These are phyloP conservation scores for Scutellaria minor DNA, from an alignment of 257 asterid species.

Conservation along the genomic window DNA sequence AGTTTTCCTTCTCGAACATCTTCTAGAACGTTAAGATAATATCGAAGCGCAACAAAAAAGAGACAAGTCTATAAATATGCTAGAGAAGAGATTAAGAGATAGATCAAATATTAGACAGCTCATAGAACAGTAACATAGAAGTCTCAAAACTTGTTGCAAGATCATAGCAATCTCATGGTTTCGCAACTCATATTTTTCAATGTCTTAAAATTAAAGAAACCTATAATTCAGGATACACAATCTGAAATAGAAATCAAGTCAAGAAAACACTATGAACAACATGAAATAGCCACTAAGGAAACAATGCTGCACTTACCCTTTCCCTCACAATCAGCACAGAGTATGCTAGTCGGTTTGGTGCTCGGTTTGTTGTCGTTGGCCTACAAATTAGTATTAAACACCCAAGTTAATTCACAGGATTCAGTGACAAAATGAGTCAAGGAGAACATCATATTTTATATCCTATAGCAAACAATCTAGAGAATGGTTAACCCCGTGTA, in stretches of 20 bases:
- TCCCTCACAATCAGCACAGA: slow-evolving; percentile 52
- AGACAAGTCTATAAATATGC: too few species aligned
- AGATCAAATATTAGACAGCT: background rate
- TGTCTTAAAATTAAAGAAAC: background rate
- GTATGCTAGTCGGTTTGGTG: slow-evolving; percentile 45
- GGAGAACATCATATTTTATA: background rate
- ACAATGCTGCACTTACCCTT: slow-evolving; percentile 37
- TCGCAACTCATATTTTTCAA: background rate
- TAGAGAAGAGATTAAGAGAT: too few species aligned
- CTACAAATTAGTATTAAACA: slow-evolving; percentile 28
- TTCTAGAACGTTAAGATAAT: too few species aligned
- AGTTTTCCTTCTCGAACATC: too few species aligned
- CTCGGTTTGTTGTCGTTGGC: slow-evolving; percentile 40
- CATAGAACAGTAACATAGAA: background rate
- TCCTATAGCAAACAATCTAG: too few species aligned
- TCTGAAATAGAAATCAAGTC: background rate
- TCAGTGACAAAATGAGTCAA: background rate
- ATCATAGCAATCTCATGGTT: background rate
- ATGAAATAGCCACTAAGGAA: too few species aligned
- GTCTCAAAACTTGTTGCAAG: background rate
- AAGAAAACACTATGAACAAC: too few species aligned
- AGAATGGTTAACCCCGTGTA: too few species aligned
- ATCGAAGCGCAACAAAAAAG: too few species aligned
- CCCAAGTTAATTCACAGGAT: background rate
- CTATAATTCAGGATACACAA: background rate